Evolutionary conservation across 192 early-diverging fungal genomes (phyloP).

Genomic region (Glomus cerebriforme): DNA sequence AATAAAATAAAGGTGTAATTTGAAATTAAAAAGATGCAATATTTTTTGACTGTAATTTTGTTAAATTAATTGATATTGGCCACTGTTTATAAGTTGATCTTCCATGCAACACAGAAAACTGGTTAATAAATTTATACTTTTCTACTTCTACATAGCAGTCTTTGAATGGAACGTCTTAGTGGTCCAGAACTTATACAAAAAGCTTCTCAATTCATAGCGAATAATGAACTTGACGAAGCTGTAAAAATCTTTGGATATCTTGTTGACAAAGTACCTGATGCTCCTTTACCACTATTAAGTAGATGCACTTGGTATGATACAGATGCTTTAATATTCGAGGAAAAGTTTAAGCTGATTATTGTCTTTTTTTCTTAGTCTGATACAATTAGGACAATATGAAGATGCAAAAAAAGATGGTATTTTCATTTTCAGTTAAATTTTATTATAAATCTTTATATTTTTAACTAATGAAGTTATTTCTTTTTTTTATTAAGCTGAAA

Average conservation of each 20-base stretch:
- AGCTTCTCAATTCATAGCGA: background rate
- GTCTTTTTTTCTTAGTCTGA: slow-evolving; percentile 5
- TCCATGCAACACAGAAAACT: too few relatives aligned
- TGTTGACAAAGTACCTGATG: slow-evolving; percentile 22
- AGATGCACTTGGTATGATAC: slow-evolving; percentile 22
- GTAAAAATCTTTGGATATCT: slow-evolving; percentile 11
- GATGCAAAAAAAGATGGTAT: slow-evolving; percentile 25
- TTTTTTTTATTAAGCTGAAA: background rate
- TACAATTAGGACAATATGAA: slow-evolving; percentile 20
- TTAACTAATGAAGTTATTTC: background rate
- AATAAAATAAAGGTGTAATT: background rate
- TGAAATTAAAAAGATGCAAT: too few relatives aligned
- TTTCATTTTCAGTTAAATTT: background rate
- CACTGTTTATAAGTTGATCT: too few relatives aligned
- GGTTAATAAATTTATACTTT: background rate
- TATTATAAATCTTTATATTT: background rate
- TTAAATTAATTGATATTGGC: too few relatives aligned
- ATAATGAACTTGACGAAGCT: slow-evolving; percentile 26
- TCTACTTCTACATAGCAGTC: background rate
- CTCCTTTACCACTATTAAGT: slow-evolving; percentile 19
- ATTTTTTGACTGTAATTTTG: too few relatives aligned
- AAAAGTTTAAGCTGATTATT: background rate
- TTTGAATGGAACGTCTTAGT: slow-evolving; percentile 15
- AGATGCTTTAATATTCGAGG: background rate
- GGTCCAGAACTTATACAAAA: slow-evolving; percentile 15